Conservation (phyloP, 1,284 basidiomycete species). For the Melampsora abietis-canadensis region DNA sequence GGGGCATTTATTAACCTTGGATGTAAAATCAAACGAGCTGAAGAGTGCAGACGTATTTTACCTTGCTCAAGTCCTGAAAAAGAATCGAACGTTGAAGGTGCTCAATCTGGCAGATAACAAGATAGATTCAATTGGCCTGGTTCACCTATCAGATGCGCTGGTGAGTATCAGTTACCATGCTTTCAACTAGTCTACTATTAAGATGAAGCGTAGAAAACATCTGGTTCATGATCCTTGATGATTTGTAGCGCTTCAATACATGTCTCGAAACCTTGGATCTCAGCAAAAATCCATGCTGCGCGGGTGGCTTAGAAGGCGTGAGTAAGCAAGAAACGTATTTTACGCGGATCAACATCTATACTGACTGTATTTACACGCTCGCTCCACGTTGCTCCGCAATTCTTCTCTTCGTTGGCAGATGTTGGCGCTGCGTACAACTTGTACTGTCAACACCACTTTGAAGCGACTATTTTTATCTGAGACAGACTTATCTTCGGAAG, state of each 20-base stretch:
- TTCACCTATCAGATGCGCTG: conserved; percentile 80
- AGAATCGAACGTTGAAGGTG: conserved; percentile 90
- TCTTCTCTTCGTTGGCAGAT: conserved; percentile 59
- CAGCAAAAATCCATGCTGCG: conserved; percentile 86
- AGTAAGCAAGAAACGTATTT: conserved; percentile 51
- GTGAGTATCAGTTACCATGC: conserved; percentile 57
- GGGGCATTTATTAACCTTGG: conserved; percentile 29
- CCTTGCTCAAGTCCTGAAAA: conserved; percentile 88
- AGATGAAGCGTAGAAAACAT: neutral
- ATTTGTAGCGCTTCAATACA: conserved; percentile 80
- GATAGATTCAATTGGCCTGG: conserved; percentile 76
- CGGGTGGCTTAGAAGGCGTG: conserved; percentile 79
- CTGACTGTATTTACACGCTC: neutral
- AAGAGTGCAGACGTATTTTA: conserved; percentile 68
- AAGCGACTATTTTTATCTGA: conserved; percentile 87
- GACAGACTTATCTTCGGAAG: conserved; percentile 74
- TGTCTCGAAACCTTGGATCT: conserved; percentile 90
- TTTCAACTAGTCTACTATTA: neutral
- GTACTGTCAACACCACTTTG: conserved; percentile 85
- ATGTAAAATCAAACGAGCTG: conserved; percentile 41
- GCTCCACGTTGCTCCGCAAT: conserved; percentile 23
- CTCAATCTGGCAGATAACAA: conserved; percentile 91
- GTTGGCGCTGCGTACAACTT: conserved; percentile 80
- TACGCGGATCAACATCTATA: neutral
- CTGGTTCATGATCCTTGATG: neutral